Base-by-base conservation (phyloP, 1,284 basidiomycete species). In the Polyporus tsugae region DNA sequence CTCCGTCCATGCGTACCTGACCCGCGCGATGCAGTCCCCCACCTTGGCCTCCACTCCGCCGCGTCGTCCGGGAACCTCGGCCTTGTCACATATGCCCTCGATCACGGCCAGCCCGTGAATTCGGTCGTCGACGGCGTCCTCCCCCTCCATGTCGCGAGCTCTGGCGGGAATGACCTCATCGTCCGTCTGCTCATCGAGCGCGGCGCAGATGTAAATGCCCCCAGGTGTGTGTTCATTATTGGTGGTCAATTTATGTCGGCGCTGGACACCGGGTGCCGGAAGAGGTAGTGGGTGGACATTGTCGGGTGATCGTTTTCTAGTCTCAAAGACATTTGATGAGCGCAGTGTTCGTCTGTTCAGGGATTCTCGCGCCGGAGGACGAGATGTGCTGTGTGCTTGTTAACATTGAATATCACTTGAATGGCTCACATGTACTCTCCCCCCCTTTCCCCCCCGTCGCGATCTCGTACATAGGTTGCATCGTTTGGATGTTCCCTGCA, bases 21-120 rank as follows among this genome's bases (percentile, higher is more conserved):
- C 61, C 19, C 17, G 35, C 36, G 22, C 44, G 62, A 59, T 22
- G 2, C 74, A 96, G 95, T 94, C 75, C 92, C 94, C 39, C 91
- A 94, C 77, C 90, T 96, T 65, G 94, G 94, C 63, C 84, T 98
- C 7, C 96, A 98, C 78, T 89, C 91, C n/a, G 96, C 96, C 15
- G 93, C 94, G 2, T 92, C 91, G 5, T 91, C 91, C 57, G 96
- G 95, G 63, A 95, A 98, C 79, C 86, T 97, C 62, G 95, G 94
- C 15, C 89, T 95, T 70, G 93, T 94, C 65, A 90, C 92, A 76
- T 96, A 93, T 79, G 96, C 96, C 7, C 85, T 98, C 38, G 89
- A 90, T n/a, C 91, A 96, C 75, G 96, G 96, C 6, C 96, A 98
- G 77, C 96, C 96, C 7, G 90, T 96, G 78, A 97, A 98, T 80